Evolutionary conservation across 129 eudicot genomes (phyloP).

Genomic region (Cynara cardunculus): DNA sequence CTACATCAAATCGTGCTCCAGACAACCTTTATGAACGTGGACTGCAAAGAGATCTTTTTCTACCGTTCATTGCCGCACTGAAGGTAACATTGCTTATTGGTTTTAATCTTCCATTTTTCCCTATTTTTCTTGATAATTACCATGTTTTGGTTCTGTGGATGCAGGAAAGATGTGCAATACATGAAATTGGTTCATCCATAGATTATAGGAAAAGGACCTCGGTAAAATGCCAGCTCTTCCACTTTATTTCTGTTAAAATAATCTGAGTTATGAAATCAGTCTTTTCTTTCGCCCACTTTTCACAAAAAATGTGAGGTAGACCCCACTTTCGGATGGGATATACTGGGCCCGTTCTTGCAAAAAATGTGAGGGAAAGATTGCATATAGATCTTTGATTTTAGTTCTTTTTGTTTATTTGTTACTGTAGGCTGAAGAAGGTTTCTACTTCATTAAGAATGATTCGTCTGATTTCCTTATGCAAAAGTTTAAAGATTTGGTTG

Average conservation of each 20-base stretch:
- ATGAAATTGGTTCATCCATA: constrained; percentile 86
- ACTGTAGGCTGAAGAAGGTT: constrained; percentile 86
- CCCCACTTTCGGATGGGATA: background rate
- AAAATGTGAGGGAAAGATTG: background rate
- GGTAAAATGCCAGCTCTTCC: constrained; percentile 31
- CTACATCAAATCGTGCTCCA: constrained; percentile 98
- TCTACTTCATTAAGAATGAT: constrained; percentile 65
- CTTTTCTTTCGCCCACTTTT: background rate
- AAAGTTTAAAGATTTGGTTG: constrained; percentile 65
- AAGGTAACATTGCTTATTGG: constrained; percentile 44
- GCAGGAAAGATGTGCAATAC: constrained; percentile 90
- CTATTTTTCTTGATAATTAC: constrained; percentile 2
- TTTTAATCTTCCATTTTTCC: background rate
- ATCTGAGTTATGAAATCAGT: background rate
- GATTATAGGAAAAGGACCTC: constrained; percentile 93
- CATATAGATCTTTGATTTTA: background rate
- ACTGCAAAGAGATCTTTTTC: constrained; percentile 89
- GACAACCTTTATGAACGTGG: constrained; percentile 94
- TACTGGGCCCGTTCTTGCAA: background rate
- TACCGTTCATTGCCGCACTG: constrained; percentile 86
- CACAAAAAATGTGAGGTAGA: background rate
- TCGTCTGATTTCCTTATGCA: constrained; percentile 48
- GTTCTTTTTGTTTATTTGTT: background rate
- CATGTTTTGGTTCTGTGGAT: constrained; percentile 20
- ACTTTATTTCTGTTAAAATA: background rate